Conservation (phyloP, 2,329 filamentous ascomycete species). For the Aspergillus melleus region DNA sequence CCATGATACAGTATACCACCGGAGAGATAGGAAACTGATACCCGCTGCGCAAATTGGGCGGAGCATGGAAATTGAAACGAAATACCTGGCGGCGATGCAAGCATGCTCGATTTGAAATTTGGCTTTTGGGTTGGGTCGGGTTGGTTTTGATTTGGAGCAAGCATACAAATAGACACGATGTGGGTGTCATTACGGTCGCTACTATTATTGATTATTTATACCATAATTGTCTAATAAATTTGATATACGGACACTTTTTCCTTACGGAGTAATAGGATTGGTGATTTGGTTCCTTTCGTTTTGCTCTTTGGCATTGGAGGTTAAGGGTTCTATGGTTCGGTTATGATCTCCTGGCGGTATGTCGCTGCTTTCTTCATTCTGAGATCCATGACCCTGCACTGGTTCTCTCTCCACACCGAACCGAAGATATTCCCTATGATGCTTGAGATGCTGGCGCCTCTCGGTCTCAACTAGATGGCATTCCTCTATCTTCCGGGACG, state of each 20-base stretch:
- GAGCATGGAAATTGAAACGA: slow-evolving; percentile 18
- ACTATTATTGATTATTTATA: slow-evolving; percentile 13
- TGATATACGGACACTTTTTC: not conserved
- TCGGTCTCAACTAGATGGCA: too few relatives aligned
- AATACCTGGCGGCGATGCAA: not conserved
- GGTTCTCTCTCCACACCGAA: too few relatives aligned
- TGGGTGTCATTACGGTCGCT: slow-evolving; percentile 22
- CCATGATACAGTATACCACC: not conserved
- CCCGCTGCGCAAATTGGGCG: slow-evolving; percentile 15
- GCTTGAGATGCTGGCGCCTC: too few relatives aligned
- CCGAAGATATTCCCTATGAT: too few relatives aligned
- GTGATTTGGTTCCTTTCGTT: too few relatives aligned
- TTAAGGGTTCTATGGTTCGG: not conserved
- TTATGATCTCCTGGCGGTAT: too few relatives aligned
- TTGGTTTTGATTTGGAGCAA: slow-evolving; percentile 3
- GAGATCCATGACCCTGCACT: too few relatives aligned
- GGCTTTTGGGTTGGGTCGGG: slow-evolving; percentile 6
- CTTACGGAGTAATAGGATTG: too few relatives aligned
- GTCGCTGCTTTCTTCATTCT: too few relatives aligned
- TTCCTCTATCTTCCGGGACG: too few relatives aligned
- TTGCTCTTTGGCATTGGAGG: too few relatives aligned
- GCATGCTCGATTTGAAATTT: slow-evolving; percentile 4
- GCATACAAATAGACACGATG: slow-evolving; percentile 13
- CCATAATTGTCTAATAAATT: slow-evolving; percentile 24
- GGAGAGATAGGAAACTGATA: slow-evolving; percentile 15